Evolutionary conservation across 805 yeast species (phyloP).

Genomic region (Schizosaccharomyces pombe): ASM294v3 CU329670.1:2886001-2886500

Average conservation of each 20-base stretch:
- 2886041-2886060: slow-evolving; percentile 74
- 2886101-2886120: slow-evolving; percentile 62
- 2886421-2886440: slow-evolving; percentile 67
- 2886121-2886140: slow-evolving; percentile 53
- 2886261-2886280: slow-evolving; percentile 72
- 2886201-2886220: neutral
- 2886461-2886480: slow-evolving; percentile 86
- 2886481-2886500: slow-evolving; percentile 84
- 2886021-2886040: slow-evolving; percentile 85
- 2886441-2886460: slow-evolving; percentile 65
- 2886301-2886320: slow-evolving; percentile 73
- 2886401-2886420: slow-evolving; percentile 49
- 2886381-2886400: slow-evolving; percentile 53
- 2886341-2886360: slow-evolving; percentile 82
- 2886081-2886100: slow-evolving; percentile 70
- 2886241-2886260: slow-evolving; percentile 67
- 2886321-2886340: slow-evolving; percentile 76
- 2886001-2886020: slow-evolving; percentile 73
- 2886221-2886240: slow-evolving; percentile 66
- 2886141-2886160: slow-evolving; percentile 60
- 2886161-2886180: slow-evolving; percentile 74
- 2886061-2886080: slow-evolving; percentile 54
- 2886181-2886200: slow-evolving; percentile 15
- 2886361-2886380: slow-evolving; percentile 68
- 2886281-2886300: slow-evolving; percentile 62